Evolutionary conservation across 257 asterid species (phyloP).

Genomic region (Galeopsis tetrahit): DNA sequence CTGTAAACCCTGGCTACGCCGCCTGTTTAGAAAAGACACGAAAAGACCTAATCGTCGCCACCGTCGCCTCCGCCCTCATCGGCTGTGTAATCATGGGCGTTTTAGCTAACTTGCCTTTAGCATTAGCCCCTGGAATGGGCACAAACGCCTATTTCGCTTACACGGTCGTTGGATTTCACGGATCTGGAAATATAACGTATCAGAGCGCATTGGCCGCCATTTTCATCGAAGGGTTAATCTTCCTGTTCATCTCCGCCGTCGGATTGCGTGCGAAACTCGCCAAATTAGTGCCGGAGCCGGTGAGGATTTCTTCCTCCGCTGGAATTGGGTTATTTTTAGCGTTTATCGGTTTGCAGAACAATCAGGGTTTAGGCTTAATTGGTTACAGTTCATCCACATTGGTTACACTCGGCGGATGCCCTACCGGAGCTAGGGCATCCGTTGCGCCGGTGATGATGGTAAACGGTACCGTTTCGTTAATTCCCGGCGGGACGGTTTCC

Average conservation of each 20-base stretch:
- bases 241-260: conserved; percentile 67
- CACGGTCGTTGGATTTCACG: conserved; percentile 94
- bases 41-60: conserved; percentile 81
- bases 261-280: conserved; percentile 85
- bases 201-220: conserved; percentile 84
- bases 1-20: conserved; percentile 92
- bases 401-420: conserved; percentile 88
- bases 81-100: conserved; percentile 88
- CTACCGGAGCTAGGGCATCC: conserved; percentile 53
- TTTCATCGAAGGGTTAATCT: conserved; percentile 80
- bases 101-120: conserved; percentile 77
- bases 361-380: conserved; percentile 78
- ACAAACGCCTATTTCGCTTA: conserved; percentile 90
- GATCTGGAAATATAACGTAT: conserved; percentile 77
- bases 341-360: conserved; percentile 81
- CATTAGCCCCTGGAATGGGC: conserved; percentile 95
- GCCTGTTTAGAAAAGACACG: conserved; percentile 71
- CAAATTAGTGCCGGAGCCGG: conserved; percentile 79
- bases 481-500: conserved; percentile 76
- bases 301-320: conserved; percentile 84
- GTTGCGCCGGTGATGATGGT: conserved; percentile 63
- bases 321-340: conserved; percentile 91
- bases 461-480: conserved; percentile 64
- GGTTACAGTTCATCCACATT: conserved; percentile 84
- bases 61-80: conserved; percentile 77